A percentile compares a stretch with the other conserved stretches of the same genome.
phyloP scores from a whole-genome alignment of 495 filamentous ascomycete species.

The Xylaria acuta region DNA sequence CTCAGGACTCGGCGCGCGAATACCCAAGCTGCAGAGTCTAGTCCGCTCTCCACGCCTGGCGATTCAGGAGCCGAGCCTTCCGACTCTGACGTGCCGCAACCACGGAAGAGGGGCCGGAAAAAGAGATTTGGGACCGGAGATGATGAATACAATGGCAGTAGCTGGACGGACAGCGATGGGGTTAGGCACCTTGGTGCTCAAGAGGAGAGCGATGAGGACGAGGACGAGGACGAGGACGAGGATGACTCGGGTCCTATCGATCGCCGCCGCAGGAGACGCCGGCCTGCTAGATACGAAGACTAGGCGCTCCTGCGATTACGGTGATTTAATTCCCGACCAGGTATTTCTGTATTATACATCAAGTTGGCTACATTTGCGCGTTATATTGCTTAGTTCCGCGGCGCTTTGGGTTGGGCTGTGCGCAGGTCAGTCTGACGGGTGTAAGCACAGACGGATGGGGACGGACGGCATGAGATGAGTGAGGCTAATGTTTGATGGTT shows the following conservation, averaged over 20 bases:
- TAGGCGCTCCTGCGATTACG: conserved; percentile 3
- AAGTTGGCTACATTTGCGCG: neutral
- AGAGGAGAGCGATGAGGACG: conserved; percentile 30
- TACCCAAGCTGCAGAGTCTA: conserved; percentile 33
- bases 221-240: conserved; percentile 32
- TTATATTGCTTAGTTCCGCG: neutral
- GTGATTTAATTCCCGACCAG: neutral
- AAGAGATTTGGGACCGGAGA: conserved; percentile 31
- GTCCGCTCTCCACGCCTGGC: conserved; percentile 35
- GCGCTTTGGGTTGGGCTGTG: neutral
- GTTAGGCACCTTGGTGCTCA: conserved; percentile 30
- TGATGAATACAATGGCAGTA: conserved; percentile 37
- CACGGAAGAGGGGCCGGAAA: conserved; percentile 23
- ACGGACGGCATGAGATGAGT: neutral
- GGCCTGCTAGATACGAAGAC: conserved; percentile 38
- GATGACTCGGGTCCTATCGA: conserved; percentile 32
- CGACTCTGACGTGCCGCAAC: conserved; percentile 33
- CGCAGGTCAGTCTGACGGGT: neutral
- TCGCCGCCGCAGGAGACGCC: conserved; percentile 32
- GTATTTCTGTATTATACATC: conserved; percentile 2
- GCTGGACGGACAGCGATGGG: conserved; percentile 38
- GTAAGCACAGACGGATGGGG: neutral
- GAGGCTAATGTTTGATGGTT: conserved; percentile 4
- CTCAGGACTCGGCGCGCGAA: conserved; percentile 27
- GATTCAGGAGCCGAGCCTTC: conserved; percentile 33